phyloP scores from a whole-genome alignment of 495 filamentous ascomycete genomes.

The Xylaria intraflava region DNA sequence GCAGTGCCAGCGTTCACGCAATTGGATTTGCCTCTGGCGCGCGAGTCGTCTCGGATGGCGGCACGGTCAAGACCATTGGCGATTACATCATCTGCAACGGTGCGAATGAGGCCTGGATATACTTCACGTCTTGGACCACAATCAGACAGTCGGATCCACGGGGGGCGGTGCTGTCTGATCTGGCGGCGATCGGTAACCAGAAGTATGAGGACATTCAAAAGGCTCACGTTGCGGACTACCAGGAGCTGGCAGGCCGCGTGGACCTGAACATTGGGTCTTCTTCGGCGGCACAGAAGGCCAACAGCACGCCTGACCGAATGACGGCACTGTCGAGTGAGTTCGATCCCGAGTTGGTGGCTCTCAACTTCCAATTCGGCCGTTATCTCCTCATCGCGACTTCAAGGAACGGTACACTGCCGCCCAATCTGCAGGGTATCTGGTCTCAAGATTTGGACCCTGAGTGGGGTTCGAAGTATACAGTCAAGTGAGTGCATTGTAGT shows the following conservation, averaged over 20 bases:
- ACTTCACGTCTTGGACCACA: constrained; percentile 37
- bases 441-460: constrained; percentile 37
- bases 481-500: constrained; percentile 25
- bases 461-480: constrained; percentile 45
- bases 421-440: constrained; percentile 48
- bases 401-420: constrained; percentile 37
- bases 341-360: constrained; percentile 34
- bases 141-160: constrained; percentile 31
- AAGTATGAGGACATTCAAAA: constrained; percentile 19
- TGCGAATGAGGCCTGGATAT: constrained; percentile 24
- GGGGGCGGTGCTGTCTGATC: constrained; percentile 17
- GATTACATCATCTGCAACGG: constrained; percentile 2
- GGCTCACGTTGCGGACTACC: constrained; percentile 31
- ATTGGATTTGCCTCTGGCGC: too few relatives aligned
- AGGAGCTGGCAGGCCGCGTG: constrained; percentile 27
- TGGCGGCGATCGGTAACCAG: constrained; percentile 17
- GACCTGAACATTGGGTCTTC: constrained; percentile 21
- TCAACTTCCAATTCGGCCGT: constrained; percentile 42
- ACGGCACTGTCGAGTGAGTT: constrained; percentile 17
- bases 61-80: background rate
- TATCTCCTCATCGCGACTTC: constrained; percentile 44
- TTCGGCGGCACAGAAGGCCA: constrained; percentile 6
- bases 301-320: constrained; percentile 27
- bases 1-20: too few relatives aligned
- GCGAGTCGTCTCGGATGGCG: background rate